phyloP scores from a whole-genome alignment of 345 rosid species.

The Camelina laxa region DNA sequence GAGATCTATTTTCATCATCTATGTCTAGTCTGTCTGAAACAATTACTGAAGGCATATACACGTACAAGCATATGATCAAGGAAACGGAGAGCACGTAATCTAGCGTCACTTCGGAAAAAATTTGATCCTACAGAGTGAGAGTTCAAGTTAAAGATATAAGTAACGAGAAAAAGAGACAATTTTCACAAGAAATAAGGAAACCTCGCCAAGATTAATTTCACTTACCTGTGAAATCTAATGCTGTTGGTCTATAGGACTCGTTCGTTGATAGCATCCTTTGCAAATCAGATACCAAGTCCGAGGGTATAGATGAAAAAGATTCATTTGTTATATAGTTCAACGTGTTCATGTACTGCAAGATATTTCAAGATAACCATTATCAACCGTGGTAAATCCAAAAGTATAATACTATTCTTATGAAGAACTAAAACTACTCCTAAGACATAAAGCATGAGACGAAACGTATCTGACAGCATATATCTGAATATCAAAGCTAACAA shows the following conservation, averaged over 20 bases:
- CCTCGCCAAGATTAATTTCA: slow-evolving; percentile 18
- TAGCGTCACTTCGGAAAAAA: slow-evolving; percentile 89
- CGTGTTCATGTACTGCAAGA: slow-evolving; percentile 85
- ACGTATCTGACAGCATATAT: background rate
- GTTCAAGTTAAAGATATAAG: slow-evolving; percentile 29
- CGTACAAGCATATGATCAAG: slow-evolving; percentile 99
- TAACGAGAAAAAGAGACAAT: slow-evolving; percentile 7
- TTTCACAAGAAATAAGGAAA: background rate
- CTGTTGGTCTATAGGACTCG: slow-evolving; percentile 87
- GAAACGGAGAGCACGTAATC: slow-evolving; percentile 98
- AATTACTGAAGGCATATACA: slow-evolving; percentile 27
- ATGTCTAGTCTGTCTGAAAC: slow-evolving; percentile 20
- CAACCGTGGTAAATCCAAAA: slow-evolving; percentile 10
- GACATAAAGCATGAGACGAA: background rate
- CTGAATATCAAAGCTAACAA: slow-evolving; percentile 7
- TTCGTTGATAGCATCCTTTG: slow-evolving; percentile 90
- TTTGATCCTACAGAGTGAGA: slow-evolving; percentile 64
- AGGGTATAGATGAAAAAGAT: slow-evolving; percentile 81
- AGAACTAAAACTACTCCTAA: background rate
- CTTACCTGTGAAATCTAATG: slow-evolving; percentile 90
- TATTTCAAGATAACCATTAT: slow-evolving; percentile 22
- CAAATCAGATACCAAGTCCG: slow-evolving; percentile 84
- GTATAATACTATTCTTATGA: background rate
- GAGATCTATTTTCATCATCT: slow-evolving; percentile 19
- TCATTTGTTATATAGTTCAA: slow-evolving; percentile 88